Evolutionary conservation across 495 filamentous ascomycete species (phyloP).

Genomic region (Penicillium argentinense): DNA sequence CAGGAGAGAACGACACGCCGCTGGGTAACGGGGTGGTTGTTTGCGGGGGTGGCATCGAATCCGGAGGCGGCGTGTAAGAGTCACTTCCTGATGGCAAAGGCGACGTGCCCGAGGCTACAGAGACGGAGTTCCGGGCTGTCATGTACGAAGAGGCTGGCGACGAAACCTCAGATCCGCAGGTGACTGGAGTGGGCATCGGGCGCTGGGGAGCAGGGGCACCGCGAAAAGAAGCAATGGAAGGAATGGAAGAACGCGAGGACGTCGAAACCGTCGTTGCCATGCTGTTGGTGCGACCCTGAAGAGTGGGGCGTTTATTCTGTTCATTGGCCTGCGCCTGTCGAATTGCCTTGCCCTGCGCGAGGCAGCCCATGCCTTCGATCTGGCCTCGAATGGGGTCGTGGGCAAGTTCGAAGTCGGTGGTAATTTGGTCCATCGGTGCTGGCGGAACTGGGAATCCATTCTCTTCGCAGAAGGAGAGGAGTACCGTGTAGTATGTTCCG

Average conservation of each 20-base stretch:
- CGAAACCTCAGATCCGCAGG: slow-evolving; percentile 7
- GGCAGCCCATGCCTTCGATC: slow-evolving; percentile 67
- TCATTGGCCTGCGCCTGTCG: slow-evolving; percentile 58
- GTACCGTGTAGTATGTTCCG: slow-evolving; percentile 78
- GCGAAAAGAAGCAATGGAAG: slow-evolving; percentile 8
- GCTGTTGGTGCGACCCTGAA: slow-evolving; percentile 20
- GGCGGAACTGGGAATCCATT: slow-evolving; percentile 71
- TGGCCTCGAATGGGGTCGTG: slow-evolving; percentile 67
- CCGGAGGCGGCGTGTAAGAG: slow-evolving; percentile 14
- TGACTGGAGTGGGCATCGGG: slow-evolving; percentile 20
- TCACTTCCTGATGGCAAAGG: slow-evolving; percentile 22
- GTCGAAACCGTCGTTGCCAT: slow-evolving; percentile 3
- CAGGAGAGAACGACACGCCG: slow-evolving; percentile 24
- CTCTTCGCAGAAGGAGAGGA: slow-evolving; percentile 75
- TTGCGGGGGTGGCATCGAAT: slow-evolving; percentile 9
- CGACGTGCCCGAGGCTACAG: slow-evolving; percentile 21
- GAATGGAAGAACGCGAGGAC: slow-evolving; percentile 2
- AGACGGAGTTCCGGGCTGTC: slow-evolving; percentile 15
- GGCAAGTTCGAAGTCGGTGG: slow-evolving; percentile 65
- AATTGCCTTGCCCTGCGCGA: slow-evolving; percentile 75
- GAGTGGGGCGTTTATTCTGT: slow-evolving; percentile 30
- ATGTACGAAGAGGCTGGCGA: slow-evolving; percentile 20
- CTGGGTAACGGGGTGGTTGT: slow-evolving; percentile 23
- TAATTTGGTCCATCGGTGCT: slow-evolving; percentile 68
- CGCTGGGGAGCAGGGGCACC: slow-evolving; percentile 21